Conservation (phyloP, 345 rosid genomes). For the Pugionium cornutum region DNA sequence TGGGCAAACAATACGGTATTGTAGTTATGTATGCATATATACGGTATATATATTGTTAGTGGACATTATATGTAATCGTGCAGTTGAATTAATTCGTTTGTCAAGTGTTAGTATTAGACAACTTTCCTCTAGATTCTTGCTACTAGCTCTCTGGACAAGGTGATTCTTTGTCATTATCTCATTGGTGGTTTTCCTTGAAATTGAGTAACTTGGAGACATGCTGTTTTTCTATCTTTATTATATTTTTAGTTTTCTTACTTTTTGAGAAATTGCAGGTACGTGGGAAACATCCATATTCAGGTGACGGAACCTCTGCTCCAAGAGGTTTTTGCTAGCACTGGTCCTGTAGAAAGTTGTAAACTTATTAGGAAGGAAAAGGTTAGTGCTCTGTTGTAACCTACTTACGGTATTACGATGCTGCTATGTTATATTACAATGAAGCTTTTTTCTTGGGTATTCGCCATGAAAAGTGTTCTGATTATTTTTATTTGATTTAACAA, state of each 20-base stretch:
- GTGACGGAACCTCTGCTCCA: constrained; percentile 41
- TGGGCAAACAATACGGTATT: neutral
- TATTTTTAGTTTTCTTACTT: constrained; percentile 17
- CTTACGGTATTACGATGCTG: neutral
- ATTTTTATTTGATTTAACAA: constrained; percentile 18
- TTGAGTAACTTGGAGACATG: neutral
- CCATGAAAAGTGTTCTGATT: too few species aligned
- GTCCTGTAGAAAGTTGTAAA: constrained; percentile 90
- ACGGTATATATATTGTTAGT: neutral
- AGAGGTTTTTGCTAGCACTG: constrained; percentile 93
- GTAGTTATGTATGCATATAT: too few species aligned
- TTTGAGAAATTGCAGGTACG: constrained; percentile 53
- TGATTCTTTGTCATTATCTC: too few species aligned
- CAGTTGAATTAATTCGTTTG: constrained; percentile 1
- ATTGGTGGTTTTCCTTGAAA: neutral
- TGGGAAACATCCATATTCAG: constrained; percentile 39
- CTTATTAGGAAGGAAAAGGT: constrained; percentile 95
- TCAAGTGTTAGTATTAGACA: constrained; percentile 16
- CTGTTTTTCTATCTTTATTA: constrained; percentile 19
- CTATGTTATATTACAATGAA: neutral
- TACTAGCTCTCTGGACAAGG: neutral
- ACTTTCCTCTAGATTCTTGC: neutral
- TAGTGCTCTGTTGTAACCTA: neutral
- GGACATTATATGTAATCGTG: neutral
- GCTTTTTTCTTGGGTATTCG: neutral